Conservation (phyloP, 2,329 filamentous ascomycete genomes). For the Colletotrichum abscissum region DNA sequence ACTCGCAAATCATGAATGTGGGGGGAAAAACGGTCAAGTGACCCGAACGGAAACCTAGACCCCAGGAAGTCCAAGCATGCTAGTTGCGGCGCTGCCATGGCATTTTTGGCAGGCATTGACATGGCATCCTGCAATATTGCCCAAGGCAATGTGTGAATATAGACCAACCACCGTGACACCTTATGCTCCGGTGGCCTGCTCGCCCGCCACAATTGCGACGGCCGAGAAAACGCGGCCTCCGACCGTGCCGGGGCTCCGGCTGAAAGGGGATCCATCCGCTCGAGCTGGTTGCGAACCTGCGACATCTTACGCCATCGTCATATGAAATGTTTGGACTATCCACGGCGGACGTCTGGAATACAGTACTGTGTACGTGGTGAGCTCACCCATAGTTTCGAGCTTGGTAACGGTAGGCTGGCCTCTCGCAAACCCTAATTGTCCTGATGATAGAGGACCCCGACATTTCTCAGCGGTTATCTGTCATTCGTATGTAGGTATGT, state of each 20-base stretch:
- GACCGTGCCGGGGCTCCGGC: constrained; percentile 9
- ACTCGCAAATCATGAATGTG: neutral
- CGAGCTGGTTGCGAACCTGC: neutral
- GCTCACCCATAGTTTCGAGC: neutral
- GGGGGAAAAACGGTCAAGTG: constrained; percentile 5
- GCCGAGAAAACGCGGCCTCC: neutral
- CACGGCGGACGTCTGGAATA: constrained; percentile 9
- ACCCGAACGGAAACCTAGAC: constrained; percentile 13
- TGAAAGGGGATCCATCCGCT: neutral
- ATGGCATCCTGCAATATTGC: neutral
- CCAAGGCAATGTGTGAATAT: neutral
- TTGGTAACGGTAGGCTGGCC: neutral
- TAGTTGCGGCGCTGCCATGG: neutral
- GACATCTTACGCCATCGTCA: neutral
- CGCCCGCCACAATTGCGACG: neutral
- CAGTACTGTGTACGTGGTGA: neutral
- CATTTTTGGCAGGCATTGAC: neutral
- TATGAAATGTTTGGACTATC: neutral
- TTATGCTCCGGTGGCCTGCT: neutral
- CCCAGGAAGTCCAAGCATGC: neutral
- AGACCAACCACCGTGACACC: neutral
- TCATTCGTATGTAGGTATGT: neutral
- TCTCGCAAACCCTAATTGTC: neutral
- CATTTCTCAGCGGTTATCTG: constrained; percentile 2
- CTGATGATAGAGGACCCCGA: neutral